Base-by-base conservation (phyloP, 163 green algal genomes). In the Chlamydomonas reinhardtii region DNA sequence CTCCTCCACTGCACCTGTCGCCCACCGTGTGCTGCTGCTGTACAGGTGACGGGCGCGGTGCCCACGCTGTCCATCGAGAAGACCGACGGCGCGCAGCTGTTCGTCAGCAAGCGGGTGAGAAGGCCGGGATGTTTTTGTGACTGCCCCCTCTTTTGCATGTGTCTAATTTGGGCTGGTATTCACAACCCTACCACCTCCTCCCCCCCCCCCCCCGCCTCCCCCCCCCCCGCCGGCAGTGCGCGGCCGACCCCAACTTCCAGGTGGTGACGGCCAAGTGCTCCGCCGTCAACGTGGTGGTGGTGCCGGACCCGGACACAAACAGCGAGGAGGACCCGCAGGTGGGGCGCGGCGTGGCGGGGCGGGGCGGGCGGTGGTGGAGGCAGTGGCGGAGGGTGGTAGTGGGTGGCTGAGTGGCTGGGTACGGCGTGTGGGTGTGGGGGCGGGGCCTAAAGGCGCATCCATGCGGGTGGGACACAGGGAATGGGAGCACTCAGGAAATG, bases 51-150 rank as follows among this genome's bases (percentile, higher is more conserved):
- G 8, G 95, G 94, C 17, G 59, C 48, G 8, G 93, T 96, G 85
- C 95, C 95, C 22, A 98, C 94, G 0, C 68, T 98, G 37, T 93
- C 91, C 12, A 80, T 98, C 2, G 96, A 99, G 89, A 98, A 98
- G 87, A 94, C 89, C 35, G 96, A 98, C 69, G 96, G 95, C 25
- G 92, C 90, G 48, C 94, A 97, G 94, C 84, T 96, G 61, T 84
- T 83, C 71, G 19, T 92, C 12, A 89, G 77, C 71, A 80, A 86
- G 76, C 17, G 74, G 75, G 75, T 80, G 59, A 16, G 84, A 9
- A 14, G 19, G 64, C 52, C 19, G 56, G 39, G 71, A 29, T 29
- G 61, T n/a, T n/a, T n/a, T n/a, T n/a, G n/a, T 17, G 48, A 12
- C 48, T 17, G 48, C 48, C 11, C 48, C 48, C 1, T 17, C 48